These are phyloP conservation scores for Debaryomycetaceae sp. DNA, from an alignment of 1,139 yeast species.

Conservation along the genomic window DNA sequence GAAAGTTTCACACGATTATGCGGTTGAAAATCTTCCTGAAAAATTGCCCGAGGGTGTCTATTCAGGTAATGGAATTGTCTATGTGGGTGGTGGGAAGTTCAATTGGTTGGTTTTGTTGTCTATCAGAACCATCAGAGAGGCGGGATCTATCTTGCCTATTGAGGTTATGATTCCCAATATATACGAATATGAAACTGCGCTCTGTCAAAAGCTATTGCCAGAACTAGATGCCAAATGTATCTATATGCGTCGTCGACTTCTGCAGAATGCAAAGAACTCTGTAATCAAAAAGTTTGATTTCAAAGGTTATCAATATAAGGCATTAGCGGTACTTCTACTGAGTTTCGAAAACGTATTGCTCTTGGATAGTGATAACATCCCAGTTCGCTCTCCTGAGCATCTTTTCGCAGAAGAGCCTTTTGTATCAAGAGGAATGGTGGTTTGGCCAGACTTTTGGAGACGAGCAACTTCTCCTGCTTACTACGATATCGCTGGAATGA, in stretches of 20 bases:
- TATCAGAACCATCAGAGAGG: slow-evolving; percentile 57
- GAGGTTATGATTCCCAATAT: slow-evolving; percentile 72
- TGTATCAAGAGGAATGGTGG: slow-evolving; percentile 31
- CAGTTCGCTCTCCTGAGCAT: slow-evolving; percentile 53
- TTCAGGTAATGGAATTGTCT: slow-evolving; percentile 74
- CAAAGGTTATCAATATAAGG: slow-evolving; percentile 77
- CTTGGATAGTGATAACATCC: slow-evolving; percentile 75
- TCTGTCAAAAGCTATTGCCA: slow-evolving; percentile 66
- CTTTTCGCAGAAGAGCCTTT: slow-evolving; percentile 31
- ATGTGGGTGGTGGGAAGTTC: slow-evolving; percentile 78
- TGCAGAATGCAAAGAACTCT: slow-evolving; percentile 18
- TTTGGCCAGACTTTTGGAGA: slow-evolving; percentile 50
- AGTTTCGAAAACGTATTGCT: slow-evolving; percentile 75
- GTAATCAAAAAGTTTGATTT: slow-evolving; percentile 45
- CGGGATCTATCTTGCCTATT: slow-evolving; percentile 66
- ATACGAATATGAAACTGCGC: slow-evolving; percentile 65
- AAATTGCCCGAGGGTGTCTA: slow-evolving; percentile 46
- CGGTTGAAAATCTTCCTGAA: slow-evolving; percentile 49
- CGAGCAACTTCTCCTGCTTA: slow-evolving; percentile 43
- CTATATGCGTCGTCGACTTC: slow-evolving; percentile 54
- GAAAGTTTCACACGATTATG: slow-evolving; percentile 49
- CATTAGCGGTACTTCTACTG: slow-evolving; percentile 68
- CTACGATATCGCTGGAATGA: slow-evolving; percentile 35
- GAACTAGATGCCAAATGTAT: slow-evolving; percentile 68
- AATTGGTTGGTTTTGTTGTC: slow-evolving; percentile 70